phyloP scores from a whole-genome alignment of 116 monocot genomes.

The Phalaenopsis hybrid region DNA sequence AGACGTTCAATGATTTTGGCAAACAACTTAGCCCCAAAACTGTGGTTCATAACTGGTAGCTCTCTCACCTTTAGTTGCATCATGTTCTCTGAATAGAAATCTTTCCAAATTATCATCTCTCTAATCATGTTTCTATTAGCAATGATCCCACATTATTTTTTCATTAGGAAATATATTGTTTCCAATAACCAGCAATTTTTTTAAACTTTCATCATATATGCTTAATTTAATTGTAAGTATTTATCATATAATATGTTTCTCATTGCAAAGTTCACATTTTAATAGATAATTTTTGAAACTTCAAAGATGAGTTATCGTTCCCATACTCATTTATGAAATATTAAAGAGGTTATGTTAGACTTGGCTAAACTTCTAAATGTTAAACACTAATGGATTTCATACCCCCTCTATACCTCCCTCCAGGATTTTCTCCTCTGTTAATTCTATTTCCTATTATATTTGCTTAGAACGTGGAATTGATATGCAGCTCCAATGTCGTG shows the following conservation, averaged over 20 bases:
- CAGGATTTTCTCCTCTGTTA: too few relatives aligned
- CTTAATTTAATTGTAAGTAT: not conserved
- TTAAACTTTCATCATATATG: not conserved
- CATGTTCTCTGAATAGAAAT: not conserved
- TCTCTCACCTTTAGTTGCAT: not conserved
- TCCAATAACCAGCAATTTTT: not conserved
- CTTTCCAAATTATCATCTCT: not conserved
- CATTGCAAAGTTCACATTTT: not conserved
- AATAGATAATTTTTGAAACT: not conserved
- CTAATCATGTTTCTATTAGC: not conserved
- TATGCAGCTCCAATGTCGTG: too few relatives aligned
- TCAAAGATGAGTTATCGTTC: too few relatives aligned
- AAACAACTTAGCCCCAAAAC: slow-evolving; percentile 58
- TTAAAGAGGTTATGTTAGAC: not conserved
- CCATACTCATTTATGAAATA: too few relatives aligned
- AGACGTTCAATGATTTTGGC: slow-evolving; percentile 88
- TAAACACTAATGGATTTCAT: too few relatives aligned
- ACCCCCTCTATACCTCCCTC: too few relatives aligned
- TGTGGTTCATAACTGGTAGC: slow-evolving; percentile 88
- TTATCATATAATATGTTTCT: not conserved
- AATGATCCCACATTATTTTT: not conserved
- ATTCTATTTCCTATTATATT: too few relatives aligned
- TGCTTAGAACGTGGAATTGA: too few relatives aligned
- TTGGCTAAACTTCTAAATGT: too few relatives aligned
- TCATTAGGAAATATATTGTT: not conserved